Conservation (phyloP, 129 eudicot species). For the Saussurea involucrata region DNA sequence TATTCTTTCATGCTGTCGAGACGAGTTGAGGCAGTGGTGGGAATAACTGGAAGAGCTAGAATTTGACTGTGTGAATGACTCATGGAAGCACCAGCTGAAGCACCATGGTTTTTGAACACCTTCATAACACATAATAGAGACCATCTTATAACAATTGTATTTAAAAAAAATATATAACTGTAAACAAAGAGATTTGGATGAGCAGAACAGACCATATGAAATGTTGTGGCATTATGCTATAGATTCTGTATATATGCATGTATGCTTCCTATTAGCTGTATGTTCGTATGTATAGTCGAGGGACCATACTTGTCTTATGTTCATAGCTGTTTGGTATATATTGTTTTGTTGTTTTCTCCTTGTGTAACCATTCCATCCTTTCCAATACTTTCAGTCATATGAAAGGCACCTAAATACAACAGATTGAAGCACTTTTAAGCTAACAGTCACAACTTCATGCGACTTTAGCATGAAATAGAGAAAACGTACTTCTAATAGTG, state of each 20-base stretch:
- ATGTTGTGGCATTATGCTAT: background rate
- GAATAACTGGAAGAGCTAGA: conserved; percentile 79
- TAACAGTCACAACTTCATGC: too few relatives aligned
- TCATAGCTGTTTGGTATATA: background rate
- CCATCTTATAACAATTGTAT: conserved; percentile 2
- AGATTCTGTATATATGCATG: background rate
- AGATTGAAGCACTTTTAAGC: too few relatives aligned
- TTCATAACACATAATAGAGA: conserved; percentile 24
- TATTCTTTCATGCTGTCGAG: conserved; percentile 70
- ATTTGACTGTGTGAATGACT: conserved; percentile 99
- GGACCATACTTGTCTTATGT: background rate
- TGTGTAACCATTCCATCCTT: too few relatives aligned
- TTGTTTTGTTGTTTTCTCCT: background rate
- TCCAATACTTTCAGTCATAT: too few relatives aligned
- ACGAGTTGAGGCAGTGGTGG: conserved; percentile 58
- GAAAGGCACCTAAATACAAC: too few relatives aligned
- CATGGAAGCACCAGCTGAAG: conserved; percentile 97
- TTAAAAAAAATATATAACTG: background rate
- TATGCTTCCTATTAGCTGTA: background rate
- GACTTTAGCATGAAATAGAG: too few relatives aligned
- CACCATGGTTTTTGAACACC: conserved; percentile 98
- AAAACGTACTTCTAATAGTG: too few relatives aligned
- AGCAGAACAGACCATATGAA: background rate
- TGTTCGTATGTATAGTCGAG: background rate
- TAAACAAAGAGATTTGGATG: background rate